Evolutionary conservation across 2,329 filamentous ascomycete species (phyloP), one percentile per base, ranked within the genome.

Genomic region (Thyridium curvatum): DNA sequence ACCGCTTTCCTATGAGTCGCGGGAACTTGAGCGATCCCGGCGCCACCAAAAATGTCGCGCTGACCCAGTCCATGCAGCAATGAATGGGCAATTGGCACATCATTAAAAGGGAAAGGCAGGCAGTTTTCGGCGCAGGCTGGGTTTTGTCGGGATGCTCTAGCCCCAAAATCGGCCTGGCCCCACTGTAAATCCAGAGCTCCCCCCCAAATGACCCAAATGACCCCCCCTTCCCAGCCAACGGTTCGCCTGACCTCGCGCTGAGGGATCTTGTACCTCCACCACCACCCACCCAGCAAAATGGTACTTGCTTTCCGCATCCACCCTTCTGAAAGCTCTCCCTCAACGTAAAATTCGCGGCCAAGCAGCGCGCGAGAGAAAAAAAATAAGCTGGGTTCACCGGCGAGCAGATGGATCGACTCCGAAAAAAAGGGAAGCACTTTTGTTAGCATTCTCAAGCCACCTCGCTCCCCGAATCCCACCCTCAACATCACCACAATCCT

Each of bases 141-240:
- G 21, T 6, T 26, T 26, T 42, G 42, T 44, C 40, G 42, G 42
- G 40, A 31, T 26, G 12, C 6, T 30, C 42, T 31, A 44, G 34
- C 8, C 14, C 37, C 37, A 18, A 21, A 33, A 30, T 1, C 10
- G 32, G 42, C 10, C 18, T 44, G 37, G 40, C 18, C 31, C 33
- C 13, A n/a, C 31, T 30, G 40, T 26, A 34, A 26, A 26, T 26
- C 10, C 6, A 26, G 21, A 26, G 21, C 21, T 26, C 21, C 21
- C 21, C 21, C 21, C 21, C 6, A 26, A 26, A 6, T 26, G 21
- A 10, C 21, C n/a, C n/a, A n/a, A n/a, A n/a, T n/a, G n/a, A n/a
- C n/a, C n/a, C n/a, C n/a, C 39, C 21, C 21, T 18, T 30, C 16
- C 30, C 39, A 37, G 33, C 34, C 34, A 37, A 33, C 36, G 32